Evolutionary conservation across 2,329 filamentous ascomycete species (phyloP).

Genomic region (Alternaria hordeiaustralica): DNA sequence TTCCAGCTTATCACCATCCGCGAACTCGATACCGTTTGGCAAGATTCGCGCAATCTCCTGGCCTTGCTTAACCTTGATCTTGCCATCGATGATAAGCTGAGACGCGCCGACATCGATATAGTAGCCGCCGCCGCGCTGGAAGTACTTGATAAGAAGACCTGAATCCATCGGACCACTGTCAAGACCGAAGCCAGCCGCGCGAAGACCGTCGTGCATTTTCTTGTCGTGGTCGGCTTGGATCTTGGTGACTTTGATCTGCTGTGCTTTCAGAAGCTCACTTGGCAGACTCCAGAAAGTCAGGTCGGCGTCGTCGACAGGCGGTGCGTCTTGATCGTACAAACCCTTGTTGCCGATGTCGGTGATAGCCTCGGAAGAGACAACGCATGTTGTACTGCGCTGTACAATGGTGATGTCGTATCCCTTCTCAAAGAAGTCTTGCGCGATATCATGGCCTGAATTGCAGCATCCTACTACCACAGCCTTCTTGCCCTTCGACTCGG

Average conservation of each 20-base stretch:
- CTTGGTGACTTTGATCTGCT: slow-evolving; percentile 35
- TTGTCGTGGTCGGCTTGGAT: slow-evolving; percentile 41
- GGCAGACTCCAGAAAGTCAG: slow-evolving; percentile 44
- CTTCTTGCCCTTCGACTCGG: slow-evolving; percentile 48
- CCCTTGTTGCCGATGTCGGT: slow-evolving; percentile 39
- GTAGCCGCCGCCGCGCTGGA: slow-evolving; percentile 54
- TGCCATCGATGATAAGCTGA: slow-evolving; percentile 51
- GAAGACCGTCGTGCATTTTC: slow-evolving; percentile 51
- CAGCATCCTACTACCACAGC: slow-evolving; percentile 57
- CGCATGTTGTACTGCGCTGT: slow-evolving; percentile 53
- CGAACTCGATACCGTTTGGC: slow-evolving; percentile 51
- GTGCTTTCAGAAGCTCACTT: slow-evolving; percentile 39
- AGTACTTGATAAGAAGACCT: slow-evolving; percentile 49
- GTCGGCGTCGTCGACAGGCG: slow-evolving; percentile 39
- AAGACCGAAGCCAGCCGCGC: slow-evolving; percentile 51
- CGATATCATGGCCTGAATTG: slow-evolving; percentile 59
- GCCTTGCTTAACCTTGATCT: slow-evolving; percentile 55
- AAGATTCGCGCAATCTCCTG: slow-evolving; percentile 47
- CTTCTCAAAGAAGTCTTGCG: slow-evolving; percentile 55
- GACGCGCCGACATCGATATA: slow-evolving; percentile 57
- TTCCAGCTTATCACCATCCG: slow-evolving; percentile 51
- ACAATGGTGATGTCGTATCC: slow-evolving; percentile 55
- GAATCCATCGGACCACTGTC: slow-evolving; percentile 40
- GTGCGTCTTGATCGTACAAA: slow-evolving; percentile 36
- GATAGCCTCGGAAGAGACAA: slow-evolving; percentile 37